Evolutionary conservation across 1,139 yeast genomes (phyloP).

Genomic region (Sugiyamaella neomexicana): DNA sequence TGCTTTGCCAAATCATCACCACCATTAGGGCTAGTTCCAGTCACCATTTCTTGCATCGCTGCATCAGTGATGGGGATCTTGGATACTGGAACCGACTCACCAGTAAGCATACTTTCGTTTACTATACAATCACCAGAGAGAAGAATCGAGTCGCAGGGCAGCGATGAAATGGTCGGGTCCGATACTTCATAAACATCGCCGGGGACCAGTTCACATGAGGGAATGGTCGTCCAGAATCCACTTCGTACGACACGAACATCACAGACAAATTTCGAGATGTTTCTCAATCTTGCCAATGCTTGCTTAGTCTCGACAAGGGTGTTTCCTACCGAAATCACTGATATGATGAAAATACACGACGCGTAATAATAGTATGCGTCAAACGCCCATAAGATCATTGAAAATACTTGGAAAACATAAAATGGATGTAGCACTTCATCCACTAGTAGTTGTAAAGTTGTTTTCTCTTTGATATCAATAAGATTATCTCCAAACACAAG

Average conservation of each 20-base stretch:
- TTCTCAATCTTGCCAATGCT: slow-evolving; percentile 69
- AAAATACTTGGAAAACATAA: slow-evolving; percentile 89
- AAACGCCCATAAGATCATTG: slow-evolving; percentile 85
- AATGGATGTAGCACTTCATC: slow-evolving; percentile 95
- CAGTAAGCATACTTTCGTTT: slow-evolving; percentile 94
- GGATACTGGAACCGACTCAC: slow-evolving; percentile 96
- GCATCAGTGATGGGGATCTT: slow-evolving; percentile 68
- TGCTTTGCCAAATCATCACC: slow-evolving; percentile 60
- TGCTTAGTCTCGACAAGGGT: slow-evolving; percentile 81
- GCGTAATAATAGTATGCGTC: slow-evolving; percentile 95
- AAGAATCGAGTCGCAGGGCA: slow-evolving; percentile 89
- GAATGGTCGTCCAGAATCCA: slow-evolving; percentile 86
- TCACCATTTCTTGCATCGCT: slow-evolving; percentile 52
- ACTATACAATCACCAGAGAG: slow-evolving; percentile 91
- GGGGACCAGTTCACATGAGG: slow-evolving; percentile 84
- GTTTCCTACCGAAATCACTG: slow-evolving; percentile 73
- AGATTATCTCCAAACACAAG: slow-evolving; percentile 75
- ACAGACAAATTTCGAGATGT: slow-evolving; percentile 70
- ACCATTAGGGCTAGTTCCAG: slow-evolving; percentile 58
- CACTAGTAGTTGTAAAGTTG: slow-evolving; percentile 61
- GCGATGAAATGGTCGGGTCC: slow-evolving; percentile 68
- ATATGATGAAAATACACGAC: slow-evolving; percentile 82
- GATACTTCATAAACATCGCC: slow-evolving; percentile 93
- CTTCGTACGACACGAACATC: slow-evolving; percentile 89
- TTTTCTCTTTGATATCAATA: slow-evolving; percentile 74